A percentile compares a stretch with the other conserved stretches of the same genome.
phyloP scores from a whole-genome alignment of 1,284 basidiomycete genomes.

The Ustilago sp. region DNA sequence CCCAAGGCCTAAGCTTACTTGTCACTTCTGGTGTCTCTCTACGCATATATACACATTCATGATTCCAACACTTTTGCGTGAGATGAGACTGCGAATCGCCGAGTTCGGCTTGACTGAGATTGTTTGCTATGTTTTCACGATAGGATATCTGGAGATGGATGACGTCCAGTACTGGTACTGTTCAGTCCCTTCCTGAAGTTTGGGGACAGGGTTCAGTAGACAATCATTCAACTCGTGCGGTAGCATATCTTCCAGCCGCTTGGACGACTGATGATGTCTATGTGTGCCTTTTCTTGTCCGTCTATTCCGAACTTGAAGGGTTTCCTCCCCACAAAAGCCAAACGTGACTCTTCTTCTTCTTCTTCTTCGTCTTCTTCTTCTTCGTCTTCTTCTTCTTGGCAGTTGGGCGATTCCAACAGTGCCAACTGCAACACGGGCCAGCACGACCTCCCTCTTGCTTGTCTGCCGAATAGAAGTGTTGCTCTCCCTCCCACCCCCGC shows the following conservation, averaged over 20 bases:
- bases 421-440: background rate
- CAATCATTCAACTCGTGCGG: too few species aligned
- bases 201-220: too few species aligned
- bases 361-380: too few species aligned
- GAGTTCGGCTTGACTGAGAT: background rate
- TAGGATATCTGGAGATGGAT: constrained; percentile 12
- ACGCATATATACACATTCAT: constrained; percentile 17
- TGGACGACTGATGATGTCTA: background rate
- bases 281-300: constrained; percentile 2
- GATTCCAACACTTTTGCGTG: background rate
- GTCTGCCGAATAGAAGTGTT: too few species aligned
- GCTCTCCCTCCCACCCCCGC: too few species aligned
- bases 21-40: background rate
- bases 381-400: constrained; percentile 10
- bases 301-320: constrained; percentile 33
- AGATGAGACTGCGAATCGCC: background rate
- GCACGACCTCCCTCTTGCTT: too few species aligned
- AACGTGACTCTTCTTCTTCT: background rate
- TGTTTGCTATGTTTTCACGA: background rate
- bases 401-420: background rate
- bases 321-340: constrained; percentile 21
- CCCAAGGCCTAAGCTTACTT: constrained; percentile 37
- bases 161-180: too few species aligned
- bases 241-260: too few species aligned
- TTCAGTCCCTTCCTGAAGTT: too few species aligned